Evolutionary conservation across 129 eudicot species (phyloP).

Genomic region (Centrapalus pauciflorus): DNA sequence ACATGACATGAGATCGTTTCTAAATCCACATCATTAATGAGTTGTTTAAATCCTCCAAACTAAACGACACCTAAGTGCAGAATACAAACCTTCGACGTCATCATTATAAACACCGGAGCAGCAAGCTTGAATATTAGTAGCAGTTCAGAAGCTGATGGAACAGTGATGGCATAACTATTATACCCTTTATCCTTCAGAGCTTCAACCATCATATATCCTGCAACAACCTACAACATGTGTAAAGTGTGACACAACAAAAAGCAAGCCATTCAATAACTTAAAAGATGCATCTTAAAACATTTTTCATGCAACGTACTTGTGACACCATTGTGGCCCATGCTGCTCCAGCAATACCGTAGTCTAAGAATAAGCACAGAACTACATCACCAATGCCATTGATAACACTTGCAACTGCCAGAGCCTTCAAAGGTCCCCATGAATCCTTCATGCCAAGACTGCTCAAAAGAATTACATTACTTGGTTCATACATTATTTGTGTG

Average conservation of each 20-base stretch:
- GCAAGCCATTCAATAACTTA: not conserved
- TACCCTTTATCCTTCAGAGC: constrained; percentile 78
- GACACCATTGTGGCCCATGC: constrained; percentile 99
- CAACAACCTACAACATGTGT: constrained; percentile 61
- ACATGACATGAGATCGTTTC: no score
- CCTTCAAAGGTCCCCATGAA: constrained; percentile 98
- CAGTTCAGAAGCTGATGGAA: constrained; percentile 74
- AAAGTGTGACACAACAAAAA: constrained; percentile 2
- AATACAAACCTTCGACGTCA: constrained; percentile 74
- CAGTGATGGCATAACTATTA: constrained; percentile 58
- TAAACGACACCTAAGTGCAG: no score
- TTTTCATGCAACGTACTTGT: constrained; percentile 43
- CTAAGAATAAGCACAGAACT: constrained; percentile 63
- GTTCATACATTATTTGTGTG: not conserved
- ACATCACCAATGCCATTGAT: constrained; percentile 84
- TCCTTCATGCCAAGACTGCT: constrained; percentile 97
- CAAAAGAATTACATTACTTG: constrained; percentile 5
- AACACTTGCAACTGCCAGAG: constrained; percentile 74
- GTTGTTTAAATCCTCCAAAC: no score
- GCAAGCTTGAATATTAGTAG: constrained; percentile 65
- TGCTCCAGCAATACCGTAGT: constrained; percentile 97
- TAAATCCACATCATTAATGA: no score
- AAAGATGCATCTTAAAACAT: not conserved
- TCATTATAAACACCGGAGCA: constrained; percentile 83
- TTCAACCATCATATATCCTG: constrained; percentile 85